Base-by-base conservation (phyloP, 148 eudicot genomes). In the Fagopyrum esculentum region DNA sequence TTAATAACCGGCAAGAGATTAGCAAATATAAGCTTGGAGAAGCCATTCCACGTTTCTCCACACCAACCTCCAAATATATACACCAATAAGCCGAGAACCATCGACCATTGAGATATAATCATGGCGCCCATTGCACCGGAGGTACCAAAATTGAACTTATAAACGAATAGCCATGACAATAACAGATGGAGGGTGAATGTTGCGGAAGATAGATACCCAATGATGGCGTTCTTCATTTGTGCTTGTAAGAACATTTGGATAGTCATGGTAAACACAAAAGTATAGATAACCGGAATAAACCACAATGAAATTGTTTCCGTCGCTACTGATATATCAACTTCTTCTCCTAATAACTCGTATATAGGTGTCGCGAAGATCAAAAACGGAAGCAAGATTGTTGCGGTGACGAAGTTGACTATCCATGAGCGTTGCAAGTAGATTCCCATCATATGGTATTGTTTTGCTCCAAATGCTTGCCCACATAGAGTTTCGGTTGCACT, bases 391-490 rank as follows among this genome's bases (percentile, higher is more conserved):
- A 75, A 17, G 50, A 63, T 10, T 22, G 72, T 46, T 4, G 77
- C 45, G 16, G 71, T 60, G 6, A 57, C 71, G 2, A 16, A 0
- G 22, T 44, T 44, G 43, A 75, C 43, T 44, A 75, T 46, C 77
- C 77, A 75, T 63, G 77, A 75, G 12, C 77, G 22, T 75, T 75
- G 77, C 71, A 75, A 43, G 70, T 75, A 75, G 30, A 75, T 75
- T 15, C 70, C 77, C 77, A 75, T 47, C 77, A 57, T 75, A 48
- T 75, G 77, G 56, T 60, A 63, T 17, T 75, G 77, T 66, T 48
- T 46, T 10, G 77, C 77, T 61, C 77, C 77, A 61, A 75, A 75
- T 9, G 77, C 71, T 75, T 75, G 77, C 5, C 77, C 77, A 59
- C 70, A 75, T 11, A 75, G 71, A 16, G 77, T 75, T 75, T 75